Evolutionary conservation across 495 filamentous ascomycete genomes (phyloP), one percentile per base, ranked within the genome.

Genomic region (Penicillium canescens): DNA sequence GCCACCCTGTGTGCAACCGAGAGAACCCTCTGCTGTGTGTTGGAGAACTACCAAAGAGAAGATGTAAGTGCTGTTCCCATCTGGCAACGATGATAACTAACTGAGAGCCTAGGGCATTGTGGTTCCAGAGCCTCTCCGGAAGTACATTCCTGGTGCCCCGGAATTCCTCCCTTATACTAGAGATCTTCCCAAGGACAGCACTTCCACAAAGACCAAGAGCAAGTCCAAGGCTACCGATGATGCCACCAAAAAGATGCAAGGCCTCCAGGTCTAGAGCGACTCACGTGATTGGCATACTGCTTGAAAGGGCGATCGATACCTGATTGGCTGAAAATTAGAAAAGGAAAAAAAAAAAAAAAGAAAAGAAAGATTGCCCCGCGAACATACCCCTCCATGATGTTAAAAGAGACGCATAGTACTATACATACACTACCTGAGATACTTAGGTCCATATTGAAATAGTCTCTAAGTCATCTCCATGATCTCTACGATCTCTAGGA

Each of bases 1-100:
- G 86, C 86, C 36, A 97, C 93, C 4, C 77, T 98, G 12, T 93
- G 89, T 67, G 94, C 94, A 3, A 97, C 94, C 0, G 94, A 96
- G 71, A 82, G 94, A 58, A 90, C 95, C 18, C 80, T 98, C 23
- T 98, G 94, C 79, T 96, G 93, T 63, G 75, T 98, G 18, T 82
- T 98, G 40, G 95, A 98, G 74, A 98, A 98, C 75, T 98, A 90
- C 71, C 94, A 98, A 75, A 91, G 84, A 3, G 86, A 94, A 60
- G 85, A 93, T 59, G 88, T 89, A 68, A 68, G 78, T 76, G 2
- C 20, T 61, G 18, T 20, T 39, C 41, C 12, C 16, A 9, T 34
- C 6, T 16, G 6, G 40, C 31, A 37, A 26, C n/a, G 9, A 45
- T 21, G 8, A 41, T 55, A 42, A 50, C 59, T 40, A 33, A 56